Base-by-base conservation (phyloP, 2,329 filamentous ascomycete species). In the Ophiostoma perfectum region DNA sequence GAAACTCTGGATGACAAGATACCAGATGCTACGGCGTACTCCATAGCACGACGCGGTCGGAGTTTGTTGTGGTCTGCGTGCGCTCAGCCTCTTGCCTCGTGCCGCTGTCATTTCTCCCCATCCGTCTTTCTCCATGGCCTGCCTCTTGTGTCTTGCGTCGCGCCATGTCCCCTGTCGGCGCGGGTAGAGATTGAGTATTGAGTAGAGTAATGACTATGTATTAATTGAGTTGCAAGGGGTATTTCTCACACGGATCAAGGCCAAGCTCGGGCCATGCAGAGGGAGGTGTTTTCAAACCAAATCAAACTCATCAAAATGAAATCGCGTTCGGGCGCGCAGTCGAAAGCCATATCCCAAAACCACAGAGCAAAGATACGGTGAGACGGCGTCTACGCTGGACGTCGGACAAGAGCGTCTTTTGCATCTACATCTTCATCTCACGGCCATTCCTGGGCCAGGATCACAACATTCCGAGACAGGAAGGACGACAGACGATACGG, bases 81-180 rank as follows among this genome's bases (percentile, higher is more conserved):
- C 60, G 38, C 60, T 64, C 60, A 64, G 62, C 62, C 42, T 44
- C 60, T 60, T 60, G 55, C 62, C 42, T 44, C 60, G 36, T 60
- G 55, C 55, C 55, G 52, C n/a, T 60, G 49, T 14, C 60, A 27
- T 64, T 36, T 18, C 27, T 18, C 41, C 41, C 27, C 41, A 14
- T 42, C 8, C 36, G n/a, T 16, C 16, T 11, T 2, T 36, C n/a
- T 27, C 36, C 38, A 18, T 55, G 27, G 41, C 60, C 49, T 55
- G 36, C 55, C 55, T 38, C 8, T 60, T 39, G 55, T 60, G 55
- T 60, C 55, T 38, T 60, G 55, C 55, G 27, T 60, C 55, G 27
- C 55, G 55, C 55, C 27, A 27, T 60, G 27, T 38, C 55, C 55
- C 55, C 55, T 60, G 55, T 60, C 55, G 27, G 27, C 55, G 27